Evolutionary conservation across 1,139 yeast genomes (phyloP).

Genomic region (Yamadazyma sp.): DNA sequence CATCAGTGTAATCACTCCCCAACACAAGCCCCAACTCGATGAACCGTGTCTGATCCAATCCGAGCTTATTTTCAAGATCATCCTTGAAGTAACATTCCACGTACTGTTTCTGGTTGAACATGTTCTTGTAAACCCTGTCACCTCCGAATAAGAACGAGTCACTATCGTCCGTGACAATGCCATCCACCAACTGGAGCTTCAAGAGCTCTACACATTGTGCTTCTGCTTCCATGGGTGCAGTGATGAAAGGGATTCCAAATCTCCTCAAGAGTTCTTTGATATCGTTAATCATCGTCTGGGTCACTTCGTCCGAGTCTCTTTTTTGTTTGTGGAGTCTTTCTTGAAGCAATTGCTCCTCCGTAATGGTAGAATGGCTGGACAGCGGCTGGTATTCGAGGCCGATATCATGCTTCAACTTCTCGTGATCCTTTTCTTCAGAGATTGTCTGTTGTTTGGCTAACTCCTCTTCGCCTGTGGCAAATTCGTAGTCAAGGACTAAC

Average conservation of each 20-base stretch:
- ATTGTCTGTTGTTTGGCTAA: constrained; percentile 59
- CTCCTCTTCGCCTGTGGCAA: constrained; percentile 76
- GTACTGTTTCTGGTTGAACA: constrained; percentile 91
- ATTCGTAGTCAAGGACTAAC: constrained; percentile 53
- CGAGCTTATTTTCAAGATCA: constrained; percentile 64
- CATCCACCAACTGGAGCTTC: constrained; percentile 75
- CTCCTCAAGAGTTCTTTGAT: constrained; percentile 83
- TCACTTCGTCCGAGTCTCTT: constrained; percentile 90
- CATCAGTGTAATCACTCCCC: constrained; percentile 95
- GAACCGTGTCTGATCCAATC: constrained; percentile 60
- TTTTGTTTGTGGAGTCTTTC: constrained; percentile 65
- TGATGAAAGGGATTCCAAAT: constrained; percentile 90
- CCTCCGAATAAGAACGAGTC: constrained; percentile 97
- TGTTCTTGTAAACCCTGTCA: constrained; percentile 76
- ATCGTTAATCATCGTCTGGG: constrained; percentile 81
- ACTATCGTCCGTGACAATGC: constrained; percentile 95
- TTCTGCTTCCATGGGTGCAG: constrained; percentile 98
- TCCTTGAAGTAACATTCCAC: constrained; percentile 78
- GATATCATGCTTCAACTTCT: constrained; percentile 54
- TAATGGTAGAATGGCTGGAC: constrained; percentile 25
- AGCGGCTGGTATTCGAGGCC: constrained; percentile 27
- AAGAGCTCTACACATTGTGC: constrained; percentile 91
- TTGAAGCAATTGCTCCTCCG: constrained; percentile 55
- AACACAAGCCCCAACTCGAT: constrained; percentile 78
- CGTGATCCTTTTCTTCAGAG: constrained; percentile 73